phyloP scores from a whole-genome alignment of 1,139 yeast genomes.

The Taphrina pruni region DNA sequence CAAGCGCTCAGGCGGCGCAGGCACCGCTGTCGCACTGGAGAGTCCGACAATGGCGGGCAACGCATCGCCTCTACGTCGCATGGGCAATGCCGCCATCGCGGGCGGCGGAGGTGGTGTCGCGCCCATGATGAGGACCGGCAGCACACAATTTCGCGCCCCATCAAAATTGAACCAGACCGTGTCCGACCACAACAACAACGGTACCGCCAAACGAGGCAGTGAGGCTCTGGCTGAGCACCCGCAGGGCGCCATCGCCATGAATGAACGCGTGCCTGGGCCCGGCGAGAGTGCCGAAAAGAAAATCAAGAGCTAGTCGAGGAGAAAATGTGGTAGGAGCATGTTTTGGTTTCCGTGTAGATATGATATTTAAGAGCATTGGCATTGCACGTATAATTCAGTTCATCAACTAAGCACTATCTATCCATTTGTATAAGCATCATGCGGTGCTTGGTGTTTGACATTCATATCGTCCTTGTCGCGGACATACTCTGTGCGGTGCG shows the following conservation, averaged over 20 bases:
- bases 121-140: constrained; percentile 26
- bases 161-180: constrained; percentile 20
- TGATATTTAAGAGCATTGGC: constrained; percentile 13
- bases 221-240: constrained; percentile 39
- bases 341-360: background rate
- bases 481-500: too few relatives aligned
- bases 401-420: background rate
- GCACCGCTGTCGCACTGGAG: constrained; percentile 22
- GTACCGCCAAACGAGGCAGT: constrained; percentile 28
- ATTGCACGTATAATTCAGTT: constrained; percentile 8
- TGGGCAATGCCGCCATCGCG: constrained; percentile 11
- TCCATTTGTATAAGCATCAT: background rate
- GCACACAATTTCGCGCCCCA: constrained; percentile 32
- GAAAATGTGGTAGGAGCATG: too few relatives aligned
- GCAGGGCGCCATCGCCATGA: constrained; percentile 23
- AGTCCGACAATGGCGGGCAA: constrained; percentile 15
- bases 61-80: constrained; percentile 26
- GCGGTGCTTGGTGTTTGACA: background rate
- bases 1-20: constrained; percentile 40
- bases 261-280: constrained; percentile 7
- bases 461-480: background rate
- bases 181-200: background rate
- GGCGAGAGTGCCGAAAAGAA: constrained; percentile 25
- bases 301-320: constrained; percentile 11
- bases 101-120: background rate